Evolutionary conservation across 345 rosid genomes (phyloP).

Genomic region (Streptanthus diversifolius): DNA sequence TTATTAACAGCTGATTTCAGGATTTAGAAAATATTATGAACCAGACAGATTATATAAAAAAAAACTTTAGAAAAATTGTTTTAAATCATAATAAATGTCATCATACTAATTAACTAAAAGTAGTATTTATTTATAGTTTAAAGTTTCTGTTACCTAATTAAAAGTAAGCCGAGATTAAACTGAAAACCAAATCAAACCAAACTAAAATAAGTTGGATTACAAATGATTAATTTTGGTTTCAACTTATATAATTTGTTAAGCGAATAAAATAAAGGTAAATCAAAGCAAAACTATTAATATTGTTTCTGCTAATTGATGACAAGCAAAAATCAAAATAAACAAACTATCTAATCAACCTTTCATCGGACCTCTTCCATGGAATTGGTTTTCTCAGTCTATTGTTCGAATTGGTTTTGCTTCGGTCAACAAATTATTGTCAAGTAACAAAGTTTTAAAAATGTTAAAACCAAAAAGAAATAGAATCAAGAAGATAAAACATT

Average conservation of each 20-base stretch:
- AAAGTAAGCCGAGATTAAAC: not conserved
- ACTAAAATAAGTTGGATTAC: not conserved
- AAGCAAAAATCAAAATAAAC: not conserved
- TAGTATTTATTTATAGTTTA: too few species aligned
- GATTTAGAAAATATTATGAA: too few species aligned
- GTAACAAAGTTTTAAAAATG: not conserved
- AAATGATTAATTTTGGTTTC: not conserved
- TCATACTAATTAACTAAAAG: too few species aligned
- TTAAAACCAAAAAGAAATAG: not conserved
- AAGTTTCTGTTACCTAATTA: not conserved
- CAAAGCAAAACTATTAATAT: not conserved
- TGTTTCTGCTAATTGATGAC: not conserved
- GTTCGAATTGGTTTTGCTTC: not conserved
- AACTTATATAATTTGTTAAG: not conserved
- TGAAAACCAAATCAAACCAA: not conserved
- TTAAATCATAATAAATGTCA: too few species aligned
- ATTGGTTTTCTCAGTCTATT: not conserved
- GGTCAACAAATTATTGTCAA: not conserved
- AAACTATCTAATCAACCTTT: not conserved
- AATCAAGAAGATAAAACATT: too few species aligned
- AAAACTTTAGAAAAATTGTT: too few species aligned
- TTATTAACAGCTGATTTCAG: too few species aligned
- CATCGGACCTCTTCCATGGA: not conserved
- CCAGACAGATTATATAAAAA: too few species aligned
- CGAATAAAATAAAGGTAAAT: not conserved